A percentile compares a stretch with the other conserved stretches of the same genome.
phyloP scores from a whole-genome alignment of 257 asterid genomes.

The Solanum appendiculatum region DNA sequence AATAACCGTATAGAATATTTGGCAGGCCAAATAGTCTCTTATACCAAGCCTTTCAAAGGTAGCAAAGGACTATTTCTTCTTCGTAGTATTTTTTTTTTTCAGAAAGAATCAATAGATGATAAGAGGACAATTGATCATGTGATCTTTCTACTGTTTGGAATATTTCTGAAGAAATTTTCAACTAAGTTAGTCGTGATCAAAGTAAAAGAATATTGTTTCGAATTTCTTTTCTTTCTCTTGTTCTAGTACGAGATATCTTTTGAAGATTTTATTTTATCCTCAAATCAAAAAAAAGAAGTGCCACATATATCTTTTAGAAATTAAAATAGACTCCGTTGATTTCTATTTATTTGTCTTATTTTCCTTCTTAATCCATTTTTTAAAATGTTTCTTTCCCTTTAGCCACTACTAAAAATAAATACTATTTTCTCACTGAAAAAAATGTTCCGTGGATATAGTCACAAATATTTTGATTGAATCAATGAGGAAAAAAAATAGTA shows the following conservation, averaged over 20 bases:
- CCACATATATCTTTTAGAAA: background rate
- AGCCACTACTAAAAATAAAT: background rate
- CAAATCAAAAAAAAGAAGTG: background rate
- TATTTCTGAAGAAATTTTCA: background rate
- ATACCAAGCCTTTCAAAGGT: background rate
- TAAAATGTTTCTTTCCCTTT: background rate
- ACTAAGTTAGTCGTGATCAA: background rate
- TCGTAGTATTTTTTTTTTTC: background rate
- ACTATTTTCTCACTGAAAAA: background rate
- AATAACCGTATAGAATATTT: background rate
- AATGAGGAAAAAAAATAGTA: background rate
- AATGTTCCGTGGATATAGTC: background rate
- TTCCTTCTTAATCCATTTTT: rapidly evolving
- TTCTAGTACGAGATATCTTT: background rate
- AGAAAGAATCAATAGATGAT: background rate
- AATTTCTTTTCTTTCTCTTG: background rate
- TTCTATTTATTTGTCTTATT: background rate
- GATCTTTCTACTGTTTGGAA: background rate
- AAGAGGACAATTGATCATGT: background rate
- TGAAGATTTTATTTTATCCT: background rate
- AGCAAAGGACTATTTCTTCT: background rate
- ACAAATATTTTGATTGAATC: background rate
- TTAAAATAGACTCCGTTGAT: background rate
- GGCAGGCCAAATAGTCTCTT: background rate
- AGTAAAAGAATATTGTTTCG: background rate